Evolutionary conservation across 2,329 filamentous ascomycete species (phyloP).

Genomic region (Xenoacremonium recifei): DNA sequence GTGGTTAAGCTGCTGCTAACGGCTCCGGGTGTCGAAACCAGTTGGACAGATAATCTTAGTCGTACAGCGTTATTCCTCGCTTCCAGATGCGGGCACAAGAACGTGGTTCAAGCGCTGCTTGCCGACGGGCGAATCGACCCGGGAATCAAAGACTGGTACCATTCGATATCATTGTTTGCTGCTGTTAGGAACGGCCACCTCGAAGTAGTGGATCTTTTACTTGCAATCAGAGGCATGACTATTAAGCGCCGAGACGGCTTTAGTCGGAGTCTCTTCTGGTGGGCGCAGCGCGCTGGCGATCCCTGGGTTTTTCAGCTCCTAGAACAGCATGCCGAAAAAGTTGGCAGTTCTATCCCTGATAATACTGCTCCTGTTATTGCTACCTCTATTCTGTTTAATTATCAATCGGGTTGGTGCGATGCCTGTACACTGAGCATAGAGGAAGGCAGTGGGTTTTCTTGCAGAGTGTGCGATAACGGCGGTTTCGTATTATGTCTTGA

Average conservation of each 20-base stretch:
- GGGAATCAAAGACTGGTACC: background rate
- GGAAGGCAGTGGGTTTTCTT: background rate
- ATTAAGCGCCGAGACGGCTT: background rate
- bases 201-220: background rate
- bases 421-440: background rate
- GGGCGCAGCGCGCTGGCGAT: background rate
- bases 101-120: no score
- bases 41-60: no score
- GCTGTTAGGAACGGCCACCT: background rate
- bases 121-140: no score
- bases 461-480: background rate
- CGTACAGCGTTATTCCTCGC: no score
- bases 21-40: no score
- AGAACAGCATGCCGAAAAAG: background rate
- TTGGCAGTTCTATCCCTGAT: background rate
- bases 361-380: background rate
- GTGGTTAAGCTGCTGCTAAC: no score
- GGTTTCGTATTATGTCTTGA: background rate
- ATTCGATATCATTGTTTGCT: background rate
- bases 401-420: background rate
- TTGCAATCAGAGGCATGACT: background rate
- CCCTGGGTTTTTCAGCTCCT: background rate
- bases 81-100: no score
- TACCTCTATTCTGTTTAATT: background rate
- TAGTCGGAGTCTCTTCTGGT: background rate